Evolutionary conservation across 2,329 filamentous ascomycete species (phyloP), one percentile per base, ranked within the genome.

Genomic region (Trichoderma sp.): DNA sequence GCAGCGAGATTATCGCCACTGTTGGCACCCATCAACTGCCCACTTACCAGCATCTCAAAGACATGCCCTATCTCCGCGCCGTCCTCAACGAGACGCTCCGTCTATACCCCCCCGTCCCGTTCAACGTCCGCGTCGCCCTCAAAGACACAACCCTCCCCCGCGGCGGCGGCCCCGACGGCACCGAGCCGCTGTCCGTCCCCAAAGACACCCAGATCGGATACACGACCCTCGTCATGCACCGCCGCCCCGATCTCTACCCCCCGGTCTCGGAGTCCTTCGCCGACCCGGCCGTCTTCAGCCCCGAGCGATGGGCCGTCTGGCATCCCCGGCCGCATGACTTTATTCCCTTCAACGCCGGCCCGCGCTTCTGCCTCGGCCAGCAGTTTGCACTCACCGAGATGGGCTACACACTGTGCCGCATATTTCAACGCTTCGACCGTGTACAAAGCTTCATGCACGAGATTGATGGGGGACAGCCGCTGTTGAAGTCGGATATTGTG

Each of bases 341-440:
- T 75, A 85, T 92, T 42, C 90, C 90, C 13, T 92, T 92, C 79
- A 92, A 92, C 75, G 89, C 89, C 10, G 90, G 90, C 0, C 89
- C 90, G 60, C 82, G 90, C 39, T 90, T 92, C 74, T 92, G 90
- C 77, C 86, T 93, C 68, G 90, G 90, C 1, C 90, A 94, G 83
- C 90, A 94, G 78, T 94, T 93, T 75, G 92, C 92, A 10, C 79
- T 94, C 56, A 92, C 90, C 0, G 90, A 94, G 81, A 91, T 91
- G 81, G 81, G 82, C 34, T 94, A 94, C 75, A 88, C 90, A 10
- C 83, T 93, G 69, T 88, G 89, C 32, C 82, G 92, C 53, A 74
- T 94, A 71, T 86, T 94, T 74, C 92, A 94, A 81, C 83, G 84
- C 27, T 95, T 90, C 75, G 87, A 89, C 65, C 79, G 83, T 12